Conservation (phyloP, 1,284 basidiomycete genomes). For the Inonotus hispidus region DNA sequence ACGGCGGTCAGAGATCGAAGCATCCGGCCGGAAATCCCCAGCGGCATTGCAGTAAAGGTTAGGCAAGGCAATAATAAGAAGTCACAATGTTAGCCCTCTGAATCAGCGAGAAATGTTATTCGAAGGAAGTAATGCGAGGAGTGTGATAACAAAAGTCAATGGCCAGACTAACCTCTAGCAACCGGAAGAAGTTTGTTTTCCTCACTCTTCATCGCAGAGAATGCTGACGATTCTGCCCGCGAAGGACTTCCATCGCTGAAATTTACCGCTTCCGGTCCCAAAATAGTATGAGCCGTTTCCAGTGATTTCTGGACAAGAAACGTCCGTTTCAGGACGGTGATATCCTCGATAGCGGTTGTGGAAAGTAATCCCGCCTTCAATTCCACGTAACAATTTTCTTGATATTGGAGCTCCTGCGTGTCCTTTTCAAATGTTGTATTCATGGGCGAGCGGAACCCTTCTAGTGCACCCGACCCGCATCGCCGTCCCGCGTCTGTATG, state of each 20-base stretch:
- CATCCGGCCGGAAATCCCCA: neutral
- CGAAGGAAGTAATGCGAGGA: neutral
- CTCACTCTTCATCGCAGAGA: neutral
- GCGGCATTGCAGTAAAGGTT: neutral
- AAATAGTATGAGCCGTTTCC: neutral
- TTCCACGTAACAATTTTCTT: neutral
- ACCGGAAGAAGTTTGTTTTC: neutral
- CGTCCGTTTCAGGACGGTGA: slow-evolving; percentile 3
- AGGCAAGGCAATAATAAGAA: neutral
- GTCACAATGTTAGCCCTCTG: neutral
- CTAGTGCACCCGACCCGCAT: neutral
- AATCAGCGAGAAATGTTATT: neutral
- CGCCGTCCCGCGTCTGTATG: neutral
- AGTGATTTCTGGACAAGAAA: slow-evolving; percentile 7
- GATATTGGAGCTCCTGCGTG: neutral
- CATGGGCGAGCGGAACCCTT: neutral
- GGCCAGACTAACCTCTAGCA: neutral
- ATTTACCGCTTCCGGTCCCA: neutral
- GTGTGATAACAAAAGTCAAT: neutral
- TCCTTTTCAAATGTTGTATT: neutral
- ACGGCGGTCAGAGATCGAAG: neutral
- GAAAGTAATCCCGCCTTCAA: too few relatives aligned
- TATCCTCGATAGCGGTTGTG: slow-evolving; percentile 1
- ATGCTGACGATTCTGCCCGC: neutral
- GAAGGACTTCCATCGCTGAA: neutral